Evolutionary conservation across 169 alveolate genomes (phyloP), one percentile per base, ranked within the genome.

Genomic region (Eimeria necatrix): DNA sequence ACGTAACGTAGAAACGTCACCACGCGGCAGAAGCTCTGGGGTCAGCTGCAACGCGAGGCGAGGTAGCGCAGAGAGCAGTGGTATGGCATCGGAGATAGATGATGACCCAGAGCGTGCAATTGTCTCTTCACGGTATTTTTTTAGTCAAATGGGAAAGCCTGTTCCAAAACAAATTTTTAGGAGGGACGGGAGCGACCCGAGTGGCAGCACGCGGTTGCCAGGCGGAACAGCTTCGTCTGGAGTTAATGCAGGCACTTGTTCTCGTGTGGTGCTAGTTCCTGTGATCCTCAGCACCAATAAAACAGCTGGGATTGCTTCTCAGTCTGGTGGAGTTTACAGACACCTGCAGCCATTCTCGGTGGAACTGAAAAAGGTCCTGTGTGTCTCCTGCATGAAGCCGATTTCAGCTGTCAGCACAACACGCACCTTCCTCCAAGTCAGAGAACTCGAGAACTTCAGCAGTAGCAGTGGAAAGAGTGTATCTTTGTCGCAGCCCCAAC

Each of bases 371-470:
- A 84, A 48, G 73, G 76, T 84, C 4, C 48, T 84, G 4, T 84
- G 91, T 16, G 91, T 84, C 52, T 84, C 91, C 12, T 84, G 91
- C 91, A 24, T 84, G 78, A 64, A 84, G 59, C 91, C 91, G 6
- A 84, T 84, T n/a, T 84, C 78, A 32, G 26, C 78, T 12, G 78
- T 84, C 78, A 84, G 91, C 78, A 84, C 91, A 48, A 56, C 91
- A 6, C 91, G 91, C 52, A 59, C 76, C 46, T 84, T 56, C 5
- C 12, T 84, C 78, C 76, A 56, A 2, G 53, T 84, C 10, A 76
- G 26, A 24, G 78, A 68, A 56, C 49, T 2, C 14, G n/a, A 4
- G 32, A 61, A 59, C 18, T 22, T 4, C 71, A 4, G 10, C 87
- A 49, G 60, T 24, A 16, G 14, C 88, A 7, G 71, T 26, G 9